Conservation (phyloP, 306 rosid genomes). For the Malus fusca region DNA sequence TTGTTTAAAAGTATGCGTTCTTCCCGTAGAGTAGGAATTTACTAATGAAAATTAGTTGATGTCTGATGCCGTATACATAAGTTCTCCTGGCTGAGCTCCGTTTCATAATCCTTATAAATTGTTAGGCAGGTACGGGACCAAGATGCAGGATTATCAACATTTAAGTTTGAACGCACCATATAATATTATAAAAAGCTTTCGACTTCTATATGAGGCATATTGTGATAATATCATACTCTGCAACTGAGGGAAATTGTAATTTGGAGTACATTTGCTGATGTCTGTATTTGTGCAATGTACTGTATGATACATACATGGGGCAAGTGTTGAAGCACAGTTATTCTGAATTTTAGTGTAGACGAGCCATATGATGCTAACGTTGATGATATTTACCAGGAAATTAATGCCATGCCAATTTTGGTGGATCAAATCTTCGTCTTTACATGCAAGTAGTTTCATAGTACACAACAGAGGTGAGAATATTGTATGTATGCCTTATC, state of each 20-base stretch:
- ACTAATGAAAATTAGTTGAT: neutral
- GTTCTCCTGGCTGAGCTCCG: too few relatives aligned
- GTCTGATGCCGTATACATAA: too few relatives aligned
- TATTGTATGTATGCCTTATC: neutral
- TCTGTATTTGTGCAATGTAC: neutral
- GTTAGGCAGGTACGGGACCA: too few relatives aligned
- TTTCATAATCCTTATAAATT: too few relatives aligned
- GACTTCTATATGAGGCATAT: neutral
- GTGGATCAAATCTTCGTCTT: conserved; percentile 38
- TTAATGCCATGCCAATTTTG: conserved; percentile 26
- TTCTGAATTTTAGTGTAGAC: neutral
- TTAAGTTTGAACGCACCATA: too few relatives aligned
- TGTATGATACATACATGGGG: neutral
- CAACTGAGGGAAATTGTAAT: neutral
- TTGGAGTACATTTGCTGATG: neutral
- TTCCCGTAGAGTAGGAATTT: neutral
- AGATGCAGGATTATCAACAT: too few relatives aligned
- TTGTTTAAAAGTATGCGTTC: neutral
- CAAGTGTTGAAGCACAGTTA: neutral
- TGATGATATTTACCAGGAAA: conserved; percentile 43
- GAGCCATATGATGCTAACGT: conserved; percentile 6
- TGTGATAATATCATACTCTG: neutral
- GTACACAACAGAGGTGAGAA: conserved; percentile 34
- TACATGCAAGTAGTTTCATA: conserved; percentile 13
- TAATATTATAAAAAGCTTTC: neutral